phyloP scores from a whole-genome alignment of 495 filamentous ascomycete species.

The Penicillium bialowiezense region DNA sequence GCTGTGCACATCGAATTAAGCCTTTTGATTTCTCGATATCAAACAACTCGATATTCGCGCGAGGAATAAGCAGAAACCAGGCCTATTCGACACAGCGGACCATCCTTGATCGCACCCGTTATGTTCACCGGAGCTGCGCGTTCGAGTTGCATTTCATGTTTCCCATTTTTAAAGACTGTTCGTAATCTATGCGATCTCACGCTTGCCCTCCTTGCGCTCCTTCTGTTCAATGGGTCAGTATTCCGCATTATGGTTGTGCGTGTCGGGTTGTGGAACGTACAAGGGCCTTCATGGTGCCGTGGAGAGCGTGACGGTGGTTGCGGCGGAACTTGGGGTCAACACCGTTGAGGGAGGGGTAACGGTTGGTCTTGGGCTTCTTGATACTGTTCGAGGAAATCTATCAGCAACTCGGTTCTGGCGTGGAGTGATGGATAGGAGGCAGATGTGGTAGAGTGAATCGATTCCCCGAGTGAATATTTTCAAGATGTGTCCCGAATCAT shows the following conservation, averaged over 20 bases:
- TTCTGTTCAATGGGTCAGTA: constrained; percentile 68
- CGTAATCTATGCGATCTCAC: constrained; percentile 73
- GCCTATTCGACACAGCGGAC: constrained; percentile 30
- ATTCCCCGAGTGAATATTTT: constrained; percentile 4
- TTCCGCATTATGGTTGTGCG: neutral
- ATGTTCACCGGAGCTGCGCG: constrained; percentile 40
- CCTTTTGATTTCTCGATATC: constrained; percentile 34
- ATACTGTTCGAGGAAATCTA: constrained; percentile 61
- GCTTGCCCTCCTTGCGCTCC: constrained; percentile 95
- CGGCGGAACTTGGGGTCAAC: constrained; percentile 99
- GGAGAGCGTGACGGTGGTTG: constrained; percentile 98
- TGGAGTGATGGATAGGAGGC: neutral
- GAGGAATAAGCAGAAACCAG: constrained; percentile 34
- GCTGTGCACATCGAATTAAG: constrained; percentile 34
- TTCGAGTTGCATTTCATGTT: constrained; percentile 30
- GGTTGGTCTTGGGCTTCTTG: constrained; percentile 99
- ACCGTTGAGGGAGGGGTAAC: constrained; percentile 97
- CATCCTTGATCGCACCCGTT: constrained; percentile 35
- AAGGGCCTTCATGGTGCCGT: constrained; percentile 96
- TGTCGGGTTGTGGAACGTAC: constrained; percentile 54
- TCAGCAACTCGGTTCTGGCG: constrained; percentile 29
- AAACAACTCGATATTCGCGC: constrained; percentile 28
- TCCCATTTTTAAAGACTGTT: constrained; percentile 23
- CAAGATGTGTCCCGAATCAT: constrained; percentile 6
- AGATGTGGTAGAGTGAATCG: neutral